Evolutionary conservation across 768 basidiomycete genomes (phyloP).

Genomic region (Tremella yokohamensis): DNA sequence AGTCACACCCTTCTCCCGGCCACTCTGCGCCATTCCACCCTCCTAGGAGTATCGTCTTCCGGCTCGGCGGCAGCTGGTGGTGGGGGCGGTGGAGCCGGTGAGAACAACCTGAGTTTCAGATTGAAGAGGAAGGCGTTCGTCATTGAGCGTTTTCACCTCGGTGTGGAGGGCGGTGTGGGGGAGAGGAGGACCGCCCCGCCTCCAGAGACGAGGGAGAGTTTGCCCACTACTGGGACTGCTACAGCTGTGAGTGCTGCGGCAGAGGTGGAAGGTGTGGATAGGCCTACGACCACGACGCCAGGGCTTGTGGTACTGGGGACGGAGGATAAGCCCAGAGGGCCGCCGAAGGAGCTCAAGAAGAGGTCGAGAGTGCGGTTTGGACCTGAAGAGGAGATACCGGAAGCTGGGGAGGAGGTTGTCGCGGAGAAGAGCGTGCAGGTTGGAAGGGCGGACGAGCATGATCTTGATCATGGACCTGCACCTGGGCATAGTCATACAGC

Average conservation of each 20-base stretch:
- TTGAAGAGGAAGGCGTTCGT: constrained; percentile 81
- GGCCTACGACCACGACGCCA: neutral
- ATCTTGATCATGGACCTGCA: constrained; percentile 19
- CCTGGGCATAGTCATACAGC: constrained; percentile 19
- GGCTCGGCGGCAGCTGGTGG: constrained; percentile 54
- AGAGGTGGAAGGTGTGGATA: constrained; percentile 11
- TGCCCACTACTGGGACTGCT: neutral
- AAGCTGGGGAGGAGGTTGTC: neutral
- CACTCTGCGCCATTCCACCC: constrained; percentile 74
- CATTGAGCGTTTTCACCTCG: constrained; percentile 79
- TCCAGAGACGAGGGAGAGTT: neutral
- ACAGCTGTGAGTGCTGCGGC: constrained; percentile 5
- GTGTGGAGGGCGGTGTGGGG: constrained; percentile 52
- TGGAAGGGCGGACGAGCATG: constrained; percentile 9
- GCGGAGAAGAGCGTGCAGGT: neutral
- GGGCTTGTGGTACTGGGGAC: constrained; percentile 8
- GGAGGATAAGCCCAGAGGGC: constrained; percentile 9
- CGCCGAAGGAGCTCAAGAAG: constrained; percentile 17
- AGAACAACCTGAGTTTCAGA: constrained; percentile 94
- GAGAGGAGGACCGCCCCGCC: constrained; percentile 48
- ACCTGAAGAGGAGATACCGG: constrained; percentile 28
- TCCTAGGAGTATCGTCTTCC: constrained; percentile 67
- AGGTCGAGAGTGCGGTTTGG: constrained; percentile 42
- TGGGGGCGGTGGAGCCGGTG: constrained; percentile 62
- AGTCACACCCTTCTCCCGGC: constrained; percentile 70